A percentile compares a stretch with the other conserved stretches of the same genome.
Conservation (phyloP, 495 filamentous ascomycete genomes). For the Usnea hakonensis region DNA sequence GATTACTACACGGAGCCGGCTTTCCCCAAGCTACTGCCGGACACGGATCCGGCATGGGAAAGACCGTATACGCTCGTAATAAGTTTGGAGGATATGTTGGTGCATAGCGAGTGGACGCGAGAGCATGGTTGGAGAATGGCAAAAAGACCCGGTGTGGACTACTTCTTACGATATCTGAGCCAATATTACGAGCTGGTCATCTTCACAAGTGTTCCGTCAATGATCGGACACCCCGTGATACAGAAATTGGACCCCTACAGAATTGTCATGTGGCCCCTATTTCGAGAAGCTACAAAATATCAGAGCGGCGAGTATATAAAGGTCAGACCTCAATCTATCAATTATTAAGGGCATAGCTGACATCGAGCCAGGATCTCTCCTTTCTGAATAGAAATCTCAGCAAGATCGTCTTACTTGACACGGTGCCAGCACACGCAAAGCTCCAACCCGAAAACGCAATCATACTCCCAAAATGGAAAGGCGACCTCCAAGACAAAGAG, state of each 20-base stretch:
- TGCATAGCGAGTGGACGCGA: conserved; percentile 88
- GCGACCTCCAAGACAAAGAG: conserved; percentile 69
- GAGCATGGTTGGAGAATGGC: conserved; percentile 94
- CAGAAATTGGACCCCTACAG: conserved; percentile 93
- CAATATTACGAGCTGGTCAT: conserved; percentile 97
- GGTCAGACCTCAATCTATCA: conserved; percentile 44
- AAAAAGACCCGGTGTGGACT: conserved; percentile 92
- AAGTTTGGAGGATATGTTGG: conserved; percentile 84
- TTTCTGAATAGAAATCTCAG: conserved; percentile 93
- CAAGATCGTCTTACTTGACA: conserved; percentile 90
- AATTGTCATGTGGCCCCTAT: conserved; percentile 91
- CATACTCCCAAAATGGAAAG: conserved; percentile 81
- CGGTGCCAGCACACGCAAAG: conserved; percentile 67
- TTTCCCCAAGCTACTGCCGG: conserved; percentile 87
- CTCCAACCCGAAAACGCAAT: conserved; percentile 91
- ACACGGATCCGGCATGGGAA: conserved; percentile 70
- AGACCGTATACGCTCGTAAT: conserved; percentile 91
- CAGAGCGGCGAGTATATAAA: conserved; percentile 94
- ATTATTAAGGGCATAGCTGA: not conserved
- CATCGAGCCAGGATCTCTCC: conserved; percentile 63
- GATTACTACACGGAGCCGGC: conserved; percentile 94
- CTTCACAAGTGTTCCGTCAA: conserved; percentile 78
- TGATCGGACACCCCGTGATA: conserved; percentile 76
- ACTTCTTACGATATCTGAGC: conserved; percentile 91
- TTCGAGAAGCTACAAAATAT: conserved; percentile 89